Base-by-base conservation (phyloP, 2,329 filamentous ascomycete species). In the Fusarium brachygibbosum region DNA sequence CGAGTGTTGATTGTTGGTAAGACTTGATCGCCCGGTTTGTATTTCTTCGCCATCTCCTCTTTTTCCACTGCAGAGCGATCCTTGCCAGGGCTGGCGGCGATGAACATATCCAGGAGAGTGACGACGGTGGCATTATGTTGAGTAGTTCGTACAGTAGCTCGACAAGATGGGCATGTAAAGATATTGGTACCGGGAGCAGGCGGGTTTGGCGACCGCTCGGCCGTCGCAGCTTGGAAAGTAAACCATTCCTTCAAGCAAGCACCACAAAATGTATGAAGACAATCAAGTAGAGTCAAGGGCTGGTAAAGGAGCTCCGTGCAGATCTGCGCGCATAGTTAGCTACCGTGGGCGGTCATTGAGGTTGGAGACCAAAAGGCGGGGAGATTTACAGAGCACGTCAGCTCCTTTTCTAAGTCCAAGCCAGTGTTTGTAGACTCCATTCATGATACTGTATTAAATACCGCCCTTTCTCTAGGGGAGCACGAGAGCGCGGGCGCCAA, bases 161-260 rank as follows among this genome's bases (percentile, higher is more conserved):
- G 93, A 81, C 96, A 99, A 81, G 93, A 92, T 40, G 96, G 96
- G 82, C 96, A 99, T 45, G 94, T 98, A 79, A 93, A 97, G 76
- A 86, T 76, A 68, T 81, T 73, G 74, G 83, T 64, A 74, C 85
- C 75, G 71, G 85, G 76, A 54, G 83, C 72, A 67, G 88, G 84
- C 41, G 84, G 82, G 13, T 81, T 81, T 14, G 85, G 85, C 3
- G 82, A 80, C 60, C 79, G 82, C 68, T 86, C 86, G 42, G 86
- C 86, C 16, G 85, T 84, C 31, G 85, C 83, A 37, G 90, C 90
- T 79, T 97, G 93, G 80, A 90, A 96, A 68, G 85, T 83, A 78
- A 98, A 99, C 96, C 96, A 99, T 83, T 97, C 93, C 79, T 97
- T 97, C 62, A 98, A 80, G 77, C 96, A 99, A 38, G 93, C 92